Evolutionary conservation across 805 yeast species (phyloP).

Genomic region (Saturnispora galanensis): DNA sequence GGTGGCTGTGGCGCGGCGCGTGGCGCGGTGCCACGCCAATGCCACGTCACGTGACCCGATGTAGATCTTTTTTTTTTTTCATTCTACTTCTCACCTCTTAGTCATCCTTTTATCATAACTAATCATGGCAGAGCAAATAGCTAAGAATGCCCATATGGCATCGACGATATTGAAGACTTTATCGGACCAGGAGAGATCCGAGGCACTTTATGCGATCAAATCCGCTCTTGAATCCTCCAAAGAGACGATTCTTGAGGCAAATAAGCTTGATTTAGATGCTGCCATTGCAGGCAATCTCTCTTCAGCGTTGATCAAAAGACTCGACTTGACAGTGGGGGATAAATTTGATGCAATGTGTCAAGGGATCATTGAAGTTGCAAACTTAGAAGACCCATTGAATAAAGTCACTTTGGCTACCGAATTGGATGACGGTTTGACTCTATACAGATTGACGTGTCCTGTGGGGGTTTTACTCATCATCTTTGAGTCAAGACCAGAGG

Average conservation of each 20-base stretch:
- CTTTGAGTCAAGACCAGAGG: slow-evolving; percentile 96
- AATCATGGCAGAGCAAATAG: slow-evolving; percentile 61
- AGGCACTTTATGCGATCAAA: slow-evolving; percentile 63
- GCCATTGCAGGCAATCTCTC: slow-evolving; percentile 58
- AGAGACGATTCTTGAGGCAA: slow-evolving; percentile 58
- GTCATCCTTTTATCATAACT: not conserved
- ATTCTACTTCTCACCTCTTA: not conserved
- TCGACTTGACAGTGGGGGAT: slow-evolving; percentile 72
- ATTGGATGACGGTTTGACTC: slow-evolving; percentile 79
- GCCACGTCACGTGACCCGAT: not conserved
- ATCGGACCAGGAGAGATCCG: slow-evolving; percentile 59
- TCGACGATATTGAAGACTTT: slow-evolving; percentile 76
- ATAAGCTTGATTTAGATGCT: slow-evolving; percentile 59
- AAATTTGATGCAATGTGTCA: slow-evolving; percentile 91
- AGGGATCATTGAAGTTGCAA: slow-evolving; percentile 88
- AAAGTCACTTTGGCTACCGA: slow-evolving; percentile 72
- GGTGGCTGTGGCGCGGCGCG: not conserved
- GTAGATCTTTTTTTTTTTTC: not conserved
- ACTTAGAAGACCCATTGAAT: slow-evolving; percentile 88
- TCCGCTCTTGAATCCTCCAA: slow-evolving; percentile 55
- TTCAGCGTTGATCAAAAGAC: slow-evolving; percentile 65
- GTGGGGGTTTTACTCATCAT: slow-evolving; percentile 89
- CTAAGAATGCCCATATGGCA: slow-evolving; percentile 72
- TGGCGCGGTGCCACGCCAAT: not conserved
- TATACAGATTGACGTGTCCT: slow-evolving; percentile 83